phyloP scores from a whole-genome alignment of 371 early-diverging fungal genomes.

The Capillidium heterosporum region DNA sequence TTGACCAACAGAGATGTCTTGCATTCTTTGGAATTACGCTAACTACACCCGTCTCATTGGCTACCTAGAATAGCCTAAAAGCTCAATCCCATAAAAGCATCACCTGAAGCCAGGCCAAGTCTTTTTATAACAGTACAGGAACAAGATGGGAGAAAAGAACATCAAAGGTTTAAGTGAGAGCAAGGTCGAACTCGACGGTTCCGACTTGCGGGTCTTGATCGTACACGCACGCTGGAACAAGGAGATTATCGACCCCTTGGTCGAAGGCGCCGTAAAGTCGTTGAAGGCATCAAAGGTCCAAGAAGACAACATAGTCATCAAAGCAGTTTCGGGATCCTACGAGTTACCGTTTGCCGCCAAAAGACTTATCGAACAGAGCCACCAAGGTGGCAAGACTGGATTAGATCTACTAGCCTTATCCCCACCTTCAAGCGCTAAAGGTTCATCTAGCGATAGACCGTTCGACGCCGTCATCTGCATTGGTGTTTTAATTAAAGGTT shows the following conservation, averaged over 20 bases:
- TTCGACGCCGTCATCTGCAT: conserved; percentile 85
- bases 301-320: conserved; percentile 47
- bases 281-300: conserved; percentile 34
- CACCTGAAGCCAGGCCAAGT: too few relatives aligned
- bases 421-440: background rate
- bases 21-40: too few relatives aligned
- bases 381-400: conserved; percentile 14
- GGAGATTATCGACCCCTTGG: conserved; percentile 59
- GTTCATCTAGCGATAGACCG: conserved; percentile 18
- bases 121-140: too few relatives aligned
- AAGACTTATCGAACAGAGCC: conserved; percentile 43
- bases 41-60: too few relatives aligned
- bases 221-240: conserved; percentile 91
- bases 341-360: conserved; percentile 88
- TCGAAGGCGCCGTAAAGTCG: conserved; percentile 33
- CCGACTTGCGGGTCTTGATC: conserved; percentile 51
- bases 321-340: conserved; percentile 78
- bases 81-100: too few relatives aligned
- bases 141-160: too few relatives aligned
- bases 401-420: conserved; percentile 5
- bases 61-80: too few relatives aligned
- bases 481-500: conserved; percentile 92
- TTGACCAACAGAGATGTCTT: too few relatives aligned
- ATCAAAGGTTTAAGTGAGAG: too few relatives aligned
- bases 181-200: conserved; percentile 38